phyloP scores from a whole-genome alignment of 148 eudicot genomes.

The Rhododendron molle region DNA sequence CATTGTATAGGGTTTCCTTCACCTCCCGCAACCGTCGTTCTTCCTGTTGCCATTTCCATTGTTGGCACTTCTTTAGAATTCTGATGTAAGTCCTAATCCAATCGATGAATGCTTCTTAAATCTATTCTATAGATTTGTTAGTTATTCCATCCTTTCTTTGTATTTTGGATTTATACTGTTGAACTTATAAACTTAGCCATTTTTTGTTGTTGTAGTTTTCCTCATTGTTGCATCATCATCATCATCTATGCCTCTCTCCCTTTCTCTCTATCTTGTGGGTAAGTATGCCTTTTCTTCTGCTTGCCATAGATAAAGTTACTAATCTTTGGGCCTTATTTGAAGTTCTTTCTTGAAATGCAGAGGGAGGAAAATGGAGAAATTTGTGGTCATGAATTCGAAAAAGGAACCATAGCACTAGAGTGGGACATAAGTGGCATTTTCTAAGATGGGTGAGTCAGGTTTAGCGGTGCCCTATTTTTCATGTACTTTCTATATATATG shows the following conservation, averaged over 20 bases:
- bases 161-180: not conserved
- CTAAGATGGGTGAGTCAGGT: not conserved
- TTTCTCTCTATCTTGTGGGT: no score
- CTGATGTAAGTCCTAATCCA: slow-evolving; percentile 1
- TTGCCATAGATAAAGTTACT: no score
- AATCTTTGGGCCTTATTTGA: no score
- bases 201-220: not conserved
- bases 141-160: not conserved
- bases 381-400: no score
- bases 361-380: no score
- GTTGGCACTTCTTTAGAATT: not conserved
- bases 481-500: not conserved
- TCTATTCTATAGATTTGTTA: not conserved
- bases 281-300: no score
- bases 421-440: not conserved
- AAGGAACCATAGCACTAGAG: no score
- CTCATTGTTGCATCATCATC: not conserved
- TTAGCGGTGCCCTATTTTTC: not conserved
- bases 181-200: not conserved
- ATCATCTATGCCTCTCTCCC: not conserved
- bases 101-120: not conserved
- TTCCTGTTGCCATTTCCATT: not conserved
- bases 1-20: not conserved
- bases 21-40: not conserved
- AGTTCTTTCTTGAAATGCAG: no score